phyloP scores from a whole-genome alignment of 1,284 basidiomycete species.

The Anthracocystis panici-leucophaei region DNA sequence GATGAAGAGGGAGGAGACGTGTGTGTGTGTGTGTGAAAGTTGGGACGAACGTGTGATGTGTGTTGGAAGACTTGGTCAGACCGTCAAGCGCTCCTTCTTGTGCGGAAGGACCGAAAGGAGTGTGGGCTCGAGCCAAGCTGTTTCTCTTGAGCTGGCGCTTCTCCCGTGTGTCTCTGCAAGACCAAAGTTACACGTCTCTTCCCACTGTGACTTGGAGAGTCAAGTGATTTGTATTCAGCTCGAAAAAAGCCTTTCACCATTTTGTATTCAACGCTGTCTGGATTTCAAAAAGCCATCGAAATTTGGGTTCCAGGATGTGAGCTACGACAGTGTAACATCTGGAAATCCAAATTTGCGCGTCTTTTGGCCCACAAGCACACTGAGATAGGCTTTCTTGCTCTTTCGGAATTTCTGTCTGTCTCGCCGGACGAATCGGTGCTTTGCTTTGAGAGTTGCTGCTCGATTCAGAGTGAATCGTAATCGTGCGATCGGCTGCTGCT shows the following conservation, averaged over 20 bases:
- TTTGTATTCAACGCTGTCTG: conserved; percentile 1
- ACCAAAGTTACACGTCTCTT: conserved; percentile 5
- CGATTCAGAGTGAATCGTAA: not conserved
- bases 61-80: conserved; percentile 5
- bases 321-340: not conserved
- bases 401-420: too few relatives aligned
- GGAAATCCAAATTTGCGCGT: not conserved
- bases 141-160: conserved; percentile 1
- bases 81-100: not conserved
- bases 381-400: not conserved
- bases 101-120: not conserved
- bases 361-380: not conserved
- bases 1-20: not conserved
- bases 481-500: conserved; percentile 9
- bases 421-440: not conserved
- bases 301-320: not conserved
- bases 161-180: not conserved
- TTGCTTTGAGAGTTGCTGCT: not conserved
- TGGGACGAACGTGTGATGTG: not conserved
- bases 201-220: too few relatives aligned
- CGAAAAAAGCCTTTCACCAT: not conserved
- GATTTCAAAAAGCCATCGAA: not conserved
- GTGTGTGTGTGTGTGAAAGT: not conserved
- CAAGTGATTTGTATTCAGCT: not conserved
- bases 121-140: conserved; percentile 11